phyloP scores from a whole-genome alignment of 2,329 filamentous ascomycete species.

The Hypoxylon sp. region DNA sequence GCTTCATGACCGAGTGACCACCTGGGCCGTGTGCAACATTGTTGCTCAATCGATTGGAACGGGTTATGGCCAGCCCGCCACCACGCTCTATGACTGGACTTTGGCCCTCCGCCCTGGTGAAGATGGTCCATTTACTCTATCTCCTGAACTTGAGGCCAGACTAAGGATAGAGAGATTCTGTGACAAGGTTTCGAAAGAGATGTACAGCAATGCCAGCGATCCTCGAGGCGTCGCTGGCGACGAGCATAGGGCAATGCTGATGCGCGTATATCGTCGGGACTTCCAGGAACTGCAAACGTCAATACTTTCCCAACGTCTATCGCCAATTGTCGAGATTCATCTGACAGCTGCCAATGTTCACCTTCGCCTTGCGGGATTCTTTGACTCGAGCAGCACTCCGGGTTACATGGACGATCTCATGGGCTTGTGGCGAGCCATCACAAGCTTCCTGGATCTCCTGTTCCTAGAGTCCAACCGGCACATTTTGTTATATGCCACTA shows the following conservation, averaged over 20 bases:
- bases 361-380: conserved; percentile 80
- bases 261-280: conserved; percentile 72
- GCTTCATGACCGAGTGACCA: conserved; percentile 78
- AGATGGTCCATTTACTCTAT: conserved; percentile 66
- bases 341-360: conserved; percentile 78
- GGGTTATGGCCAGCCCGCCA: conserved; percentile 82
- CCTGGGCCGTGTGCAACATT: conserved; percentile 87
- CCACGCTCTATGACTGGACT: conserved; percentile 80
- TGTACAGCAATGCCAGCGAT: conserved; percentile 81
- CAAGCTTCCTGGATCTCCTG: conserved; percentile 73
- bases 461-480: conserved; percentile 64
- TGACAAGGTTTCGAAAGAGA: conserved; percentile 79
- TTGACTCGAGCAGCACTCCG: conserved; percentile 76
- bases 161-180: conserved; percentile 78
- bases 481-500: conserved; percentile 72
- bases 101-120: conserved; percentile 68
- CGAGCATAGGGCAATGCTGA: conserved; percentile 71
- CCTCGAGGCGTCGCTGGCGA: conserved; percentile 74
- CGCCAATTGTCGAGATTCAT: conserved; percentile 69
- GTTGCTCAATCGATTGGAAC: conserved; percentile 84
- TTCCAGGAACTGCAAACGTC: conserved; percentile 69
- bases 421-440: conserved; percentile 76
- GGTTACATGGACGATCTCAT: conserved; percentile 79
- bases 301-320: conserved; percentile 66
- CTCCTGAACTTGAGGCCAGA: conserved; percentile 70